Conservation (phyloP, 2,329 filamentous ascomycete species). For the Hypoxylon sp. region DNA sequence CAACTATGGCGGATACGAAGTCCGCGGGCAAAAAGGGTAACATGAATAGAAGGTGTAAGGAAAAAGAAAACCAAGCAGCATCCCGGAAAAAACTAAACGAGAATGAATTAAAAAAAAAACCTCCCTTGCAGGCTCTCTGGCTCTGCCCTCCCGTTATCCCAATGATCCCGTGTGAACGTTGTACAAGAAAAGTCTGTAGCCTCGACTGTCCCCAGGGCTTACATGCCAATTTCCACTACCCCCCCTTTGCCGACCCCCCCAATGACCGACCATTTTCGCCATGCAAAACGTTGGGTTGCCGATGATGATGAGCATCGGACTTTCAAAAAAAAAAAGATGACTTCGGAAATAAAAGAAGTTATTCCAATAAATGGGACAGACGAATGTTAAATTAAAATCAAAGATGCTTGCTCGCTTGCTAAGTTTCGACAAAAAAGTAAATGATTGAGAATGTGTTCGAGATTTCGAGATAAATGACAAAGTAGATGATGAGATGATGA, state of each 20-base stretch:
- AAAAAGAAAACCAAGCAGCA: conserved; percentile 32
- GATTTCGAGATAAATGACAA: conserved; percentile 48
- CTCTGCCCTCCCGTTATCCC: conserved; percentile 39
- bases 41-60: conserved; percentile 31
- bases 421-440: conserved; percentile 51
- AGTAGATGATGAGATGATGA: conserved; percentile 42
- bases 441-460: conserved; percentile 44
- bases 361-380: conserved; percentile 43
- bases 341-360: conserved; percentile 5
- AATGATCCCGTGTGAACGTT: conserved; percentile 49
- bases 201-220: conserved; percentile 41
- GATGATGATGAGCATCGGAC: conserved; percentile 31
- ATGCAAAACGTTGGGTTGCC: conserved; percentile 50
- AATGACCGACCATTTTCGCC: conserved; percentile 53
- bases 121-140: conserved; percentile 42
- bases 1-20: conserved; percentile 28
- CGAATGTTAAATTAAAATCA: conserved; percentile 49
- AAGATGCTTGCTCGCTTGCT: conserved; percentile 60
- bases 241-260: conserved; percentile 17
- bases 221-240: conserved; percentile 44
- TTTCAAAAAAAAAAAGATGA: conserved; percentile 16
- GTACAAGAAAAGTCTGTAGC: conserved; percentile 53
- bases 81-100: conserved; percentile 20
- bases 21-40: conserved; percentile 21
- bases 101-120: conserved; percentile 30